Percentiles rank a stretch among this genome's conserved stretches.
Conservation (phyloP, 1,139 yeast genomes). For the Blastobotrys arbuscula region DNA sequence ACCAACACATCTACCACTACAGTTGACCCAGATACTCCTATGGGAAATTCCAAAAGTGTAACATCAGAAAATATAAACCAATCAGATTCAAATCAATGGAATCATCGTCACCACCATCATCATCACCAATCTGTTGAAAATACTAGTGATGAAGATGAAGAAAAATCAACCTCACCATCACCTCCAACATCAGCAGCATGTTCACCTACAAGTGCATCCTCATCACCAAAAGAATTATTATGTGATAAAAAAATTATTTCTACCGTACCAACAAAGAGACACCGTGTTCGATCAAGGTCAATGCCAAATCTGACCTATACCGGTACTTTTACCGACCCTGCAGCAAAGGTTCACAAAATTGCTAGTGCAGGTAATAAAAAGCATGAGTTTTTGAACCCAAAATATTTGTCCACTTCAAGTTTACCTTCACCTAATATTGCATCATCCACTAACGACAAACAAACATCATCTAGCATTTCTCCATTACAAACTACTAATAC, state of each 20-base stretch:
- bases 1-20: not conserved
- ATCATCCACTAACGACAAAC: constrained; percentile 1
- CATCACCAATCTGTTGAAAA: constrained; percentile 1
- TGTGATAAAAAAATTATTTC: not conserved
- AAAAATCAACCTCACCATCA: not conserved
- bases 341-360: constrained; percentile 20
- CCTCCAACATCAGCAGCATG: not conserved
- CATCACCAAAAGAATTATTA: not conserved
- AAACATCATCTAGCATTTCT: not conserved
- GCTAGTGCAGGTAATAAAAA: constrained; percentile 1
- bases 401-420: constrained; percentile 12
- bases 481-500: constrained; percentile 6
- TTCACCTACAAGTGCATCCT: not conserved
- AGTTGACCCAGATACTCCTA: constrained; percentile 14
- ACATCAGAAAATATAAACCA: not conserved
- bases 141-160: not conserved
- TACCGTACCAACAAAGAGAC: constrained; percentile 14
- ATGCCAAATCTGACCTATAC: constrained; percentile 22
- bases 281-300: constrained; percentile 25
- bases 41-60: constrained; percentile 11
- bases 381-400: constrained; percentile 14
- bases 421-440: constrained; percentile 8
- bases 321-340: constrained; percentile 13
- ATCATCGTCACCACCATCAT: not conserved
- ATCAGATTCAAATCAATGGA: constrained; percentile 1